Evolutionary conservation across 345 rosid genomes (phyloP).

Genomic region (Viola odorata): DNA sequence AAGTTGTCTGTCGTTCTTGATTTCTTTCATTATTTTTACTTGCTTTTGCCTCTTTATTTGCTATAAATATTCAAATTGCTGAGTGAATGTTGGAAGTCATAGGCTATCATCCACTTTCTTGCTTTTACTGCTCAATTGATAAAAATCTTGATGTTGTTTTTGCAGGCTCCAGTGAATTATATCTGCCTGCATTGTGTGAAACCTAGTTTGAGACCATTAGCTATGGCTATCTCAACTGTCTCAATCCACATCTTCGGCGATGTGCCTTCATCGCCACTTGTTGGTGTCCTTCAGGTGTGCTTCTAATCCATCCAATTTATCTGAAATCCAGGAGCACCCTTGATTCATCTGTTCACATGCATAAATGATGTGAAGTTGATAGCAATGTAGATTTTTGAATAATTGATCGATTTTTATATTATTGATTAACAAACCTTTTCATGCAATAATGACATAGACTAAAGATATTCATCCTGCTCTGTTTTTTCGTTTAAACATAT

Average conservation of each 20-base stretch:
- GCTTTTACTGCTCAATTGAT: neutral
- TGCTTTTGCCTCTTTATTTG: neutral
- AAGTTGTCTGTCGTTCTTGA: too few relatives aligned
- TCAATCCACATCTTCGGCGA: constrained; percentile 84
- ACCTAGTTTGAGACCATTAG: constrained; percentile 78
- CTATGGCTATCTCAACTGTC: constrained; percentile 86
- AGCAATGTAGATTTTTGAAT: neutral
- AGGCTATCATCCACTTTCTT: neutral
- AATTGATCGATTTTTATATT: too few relatives aligned
- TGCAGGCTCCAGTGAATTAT: constrained; percentile 75
- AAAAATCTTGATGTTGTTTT: neutral
- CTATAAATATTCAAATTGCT: neutral
- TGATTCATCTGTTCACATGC: neutral
- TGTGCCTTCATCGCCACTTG: constrained; percentile 93
- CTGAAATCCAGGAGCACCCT: too few relatives aligned
- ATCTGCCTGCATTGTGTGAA: constrained; percentile 80
- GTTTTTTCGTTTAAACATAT: too few relatives aligned
- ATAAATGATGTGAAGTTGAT: neutral
- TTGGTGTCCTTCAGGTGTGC: constrained; percentile 70
- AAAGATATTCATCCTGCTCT: neutral
- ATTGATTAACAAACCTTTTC: neutral
- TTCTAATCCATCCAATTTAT: neutral
- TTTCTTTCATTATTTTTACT: too few relatives aligned
- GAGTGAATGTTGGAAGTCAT: neutral
- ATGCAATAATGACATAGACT: neutral